Conservation (phyloP, 1,284 basidiomycete genomes). For the Vanrija humicola region DNA sequence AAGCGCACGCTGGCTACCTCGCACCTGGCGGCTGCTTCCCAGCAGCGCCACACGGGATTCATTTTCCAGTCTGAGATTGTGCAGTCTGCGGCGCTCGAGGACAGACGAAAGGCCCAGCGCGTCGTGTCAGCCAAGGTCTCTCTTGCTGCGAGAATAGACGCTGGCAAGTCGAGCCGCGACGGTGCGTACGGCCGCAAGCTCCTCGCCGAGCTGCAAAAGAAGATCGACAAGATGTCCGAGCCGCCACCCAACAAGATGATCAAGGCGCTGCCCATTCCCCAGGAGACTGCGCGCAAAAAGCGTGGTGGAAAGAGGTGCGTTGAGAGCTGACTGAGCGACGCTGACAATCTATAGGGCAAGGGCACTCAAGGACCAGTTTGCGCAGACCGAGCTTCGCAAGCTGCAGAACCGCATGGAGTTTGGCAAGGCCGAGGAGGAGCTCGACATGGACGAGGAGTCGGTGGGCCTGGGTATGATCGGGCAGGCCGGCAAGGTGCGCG, state of each 20-base stretch:
- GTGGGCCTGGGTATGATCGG: slow-evolving; percentile 98
- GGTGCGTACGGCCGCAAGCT: slow-evolving; percentile 80
- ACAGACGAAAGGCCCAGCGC: slow-evolving; percentile 84
- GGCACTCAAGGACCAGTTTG: slow-evolving; percentile 94
- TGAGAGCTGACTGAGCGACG: not conserved
- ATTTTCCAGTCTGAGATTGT: slow-evolving; percentile 90
- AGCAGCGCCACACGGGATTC: slow-evolving; percentile 92
- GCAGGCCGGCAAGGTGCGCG: slow-evolving; percentile 79
- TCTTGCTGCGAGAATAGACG: slow-evolving; percentile 87
- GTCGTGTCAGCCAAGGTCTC: slow-evolving; percentile 89
- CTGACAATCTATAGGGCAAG: slow-evolving; percentile 63
- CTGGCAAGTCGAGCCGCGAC: slow-evolving; percentile 70
- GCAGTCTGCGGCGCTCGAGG: slow-evolving; percentile 80
- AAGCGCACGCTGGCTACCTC: slow-evolving; percentile 77
- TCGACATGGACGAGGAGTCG: slow-evolving; percentile 92
- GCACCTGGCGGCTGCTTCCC: slow-evolving; percentile 61
- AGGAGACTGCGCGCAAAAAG: slow-evolving; percentile 91
- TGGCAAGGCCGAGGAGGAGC: slow-evolving; percentile 92
- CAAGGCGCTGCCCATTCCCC: slow-evolving; percentile 93
- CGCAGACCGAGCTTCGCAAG: slow-evolving; percentile 93
- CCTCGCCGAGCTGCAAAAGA: slow-evolving; percentile 81
- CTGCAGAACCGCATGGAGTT: slow-evolving; percentile 96
- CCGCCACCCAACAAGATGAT: slow-evolving; percentile 90
- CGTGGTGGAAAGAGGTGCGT: slow-evolving; percentile 85
- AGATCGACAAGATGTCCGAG: slow-evolving; percentile 85